Conservation (phyloP, 805 yeast genomes). For the Starmerella scarabaei region DNA sequence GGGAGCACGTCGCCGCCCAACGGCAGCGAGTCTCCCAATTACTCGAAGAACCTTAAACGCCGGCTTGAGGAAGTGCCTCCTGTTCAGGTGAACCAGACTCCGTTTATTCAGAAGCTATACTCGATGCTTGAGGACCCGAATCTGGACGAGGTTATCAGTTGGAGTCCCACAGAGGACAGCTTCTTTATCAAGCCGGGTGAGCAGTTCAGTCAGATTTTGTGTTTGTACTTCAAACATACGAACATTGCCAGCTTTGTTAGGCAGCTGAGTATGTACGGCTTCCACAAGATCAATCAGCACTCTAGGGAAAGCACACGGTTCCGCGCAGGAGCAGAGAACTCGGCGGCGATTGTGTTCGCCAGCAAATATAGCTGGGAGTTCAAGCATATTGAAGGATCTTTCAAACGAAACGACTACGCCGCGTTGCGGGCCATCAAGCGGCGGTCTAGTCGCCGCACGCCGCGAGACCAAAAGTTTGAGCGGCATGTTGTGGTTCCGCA, state of each 20-base stretch:
- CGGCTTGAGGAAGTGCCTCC: constrained; percentile 5
- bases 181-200: constrained; percentile 77
- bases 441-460: constrained; percentile 34
- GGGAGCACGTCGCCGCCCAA: too few relatives aligned
- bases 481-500: constrained; percentile 13
- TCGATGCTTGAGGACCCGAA: constrained; percentile 71
- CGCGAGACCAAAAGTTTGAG: constrained; percentile 11
- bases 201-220: constrained; percentile 64
- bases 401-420: constrained; percentile 69
- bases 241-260: constrained; percentile 88
- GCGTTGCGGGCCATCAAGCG: constrained; percentile 65
- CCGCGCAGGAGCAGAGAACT: neutral
- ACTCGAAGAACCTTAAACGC: too few relatives aligned
- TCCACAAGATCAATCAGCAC: constrained; percentile 47
- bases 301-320: constrained; percentile 9
- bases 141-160: constrained; percentile 68
- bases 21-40: too few relatives aligned
- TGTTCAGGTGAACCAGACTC: constrained; percentile 35
- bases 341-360: constrained; percentile 1
- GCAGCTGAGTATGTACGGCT: constrained; percentile 92
- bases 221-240: constrained; percentile 77
- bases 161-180: constrained; percentile 60
- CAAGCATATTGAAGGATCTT: constrained; percentile 65
- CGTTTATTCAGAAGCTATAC: constrained; percentile 80
- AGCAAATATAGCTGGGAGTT: constrained; percentile 58